phyloP scores from a whole-genome alignment of 179 eudicot species.

The Gypsophila paniculata region DNA sequence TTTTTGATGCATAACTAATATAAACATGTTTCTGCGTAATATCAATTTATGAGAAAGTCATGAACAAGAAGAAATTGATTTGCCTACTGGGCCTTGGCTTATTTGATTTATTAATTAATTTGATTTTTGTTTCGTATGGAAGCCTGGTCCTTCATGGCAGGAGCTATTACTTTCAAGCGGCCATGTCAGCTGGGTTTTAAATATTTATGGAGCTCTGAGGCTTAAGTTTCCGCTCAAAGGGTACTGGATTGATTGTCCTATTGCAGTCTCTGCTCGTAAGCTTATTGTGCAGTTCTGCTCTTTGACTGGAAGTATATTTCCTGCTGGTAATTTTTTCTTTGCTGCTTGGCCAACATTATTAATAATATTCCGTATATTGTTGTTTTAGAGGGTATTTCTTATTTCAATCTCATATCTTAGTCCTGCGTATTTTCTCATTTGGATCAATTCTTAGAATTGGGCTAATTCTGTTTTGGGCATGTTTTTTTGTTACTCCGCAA shows the following conservation, averaged over 20 bases:
- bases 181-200: slow-evolving; percentile 78
- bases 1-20: not conserved
- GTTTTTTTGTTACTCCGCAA: too few relatives aligned
- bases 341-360: slow-evolving; percentile 7
- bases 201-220: slow-evolving; percentile 74
- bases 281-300: slow-evolving; percentile 87
- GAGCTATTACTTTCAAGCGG: slow-evolving; percentile 73
- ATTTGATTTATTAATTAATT: slow-evolving; percentile 9
- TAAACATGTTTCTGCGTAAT: not conserved
- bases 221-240: slow-evolving; percentile 67
- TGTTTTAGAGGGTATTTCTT: not conserved
- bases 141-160: slow-evolving; percentile 94
- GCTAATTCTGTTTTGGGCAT: too few relatives aligned
- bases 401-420: slow-evolving; percentile 1
- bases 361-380: not conserved
- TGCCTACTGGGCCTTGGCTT: slow-evolving; percentile 16
- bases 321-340: slow-evolving; percentile 53
- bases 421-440: too few relatives aligned
- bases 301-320: slow-evolving; percentile 74
- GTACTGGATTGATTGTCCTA: slow-evolving; percentile 94
- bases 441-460: too few relatives aligned
- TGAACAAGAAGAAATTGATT: too few relatives aligned
- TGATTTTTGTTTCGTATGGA: slow-evolving; percentile 23
- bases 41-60: not conserved
- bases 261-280: slow-evolving; percentile 91